Evolutionary conservation across 257 asterid genomes (phyloP).

Genomic region (Gynochthodes officinalis): DNA sequence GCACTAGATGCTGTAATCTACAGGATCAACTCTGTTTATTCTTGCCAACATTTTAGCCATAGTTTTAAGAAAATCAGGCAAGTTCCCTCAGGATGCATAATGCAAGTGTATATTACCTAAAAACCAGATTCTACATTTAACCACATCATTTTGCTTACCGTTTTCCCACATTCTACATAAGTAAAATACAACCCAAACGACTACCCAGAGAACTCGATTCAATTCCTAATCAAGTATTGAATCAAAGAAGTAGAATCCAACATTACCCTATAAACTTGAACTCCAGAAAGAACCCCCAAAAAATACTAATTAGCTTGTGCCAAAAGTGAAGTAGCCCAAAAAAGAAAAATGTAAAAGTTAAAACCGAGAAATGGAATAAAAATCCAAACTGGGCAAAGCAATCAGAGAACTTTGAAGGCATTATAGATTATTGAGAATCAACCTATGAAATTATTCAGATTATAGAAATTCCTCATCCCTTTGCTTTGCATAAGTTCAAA

Average conservation of each 20-base stretch:
- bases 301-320: no score
- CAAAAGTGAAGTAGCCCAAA: no score
- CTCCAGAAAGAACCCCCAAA: no score
- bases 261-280: no score
- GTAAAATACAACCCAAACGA: no score
- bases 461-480: conserved; percentile 24
- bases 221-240: no score
- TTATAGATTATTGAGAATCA: conserved; percentile 12
- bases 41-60: background rate
- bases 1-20: background rate
- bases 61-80: background rate
- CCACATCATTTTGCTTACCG: conserved; percentile 46
- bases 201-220: no score
- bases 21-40: background rate
- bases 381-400: conserved; percentile 13
- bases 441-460: conserved; percentile 26
- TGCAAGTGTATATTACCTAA: background rate
- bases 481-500: conserved; percentile 19
- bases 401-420: conserved; percentile 48
- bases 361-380: no score
- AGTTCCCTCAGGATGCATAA: background rate
- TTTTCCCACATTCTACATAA: background rate
- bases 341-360: no score
- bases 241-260: no score
- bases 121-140: conserved; percentile 30